Base-by-base conservation (phyloP, 2,329 filamentous ascomycete genomes). In the Microdochium bolleyi region DNA sequence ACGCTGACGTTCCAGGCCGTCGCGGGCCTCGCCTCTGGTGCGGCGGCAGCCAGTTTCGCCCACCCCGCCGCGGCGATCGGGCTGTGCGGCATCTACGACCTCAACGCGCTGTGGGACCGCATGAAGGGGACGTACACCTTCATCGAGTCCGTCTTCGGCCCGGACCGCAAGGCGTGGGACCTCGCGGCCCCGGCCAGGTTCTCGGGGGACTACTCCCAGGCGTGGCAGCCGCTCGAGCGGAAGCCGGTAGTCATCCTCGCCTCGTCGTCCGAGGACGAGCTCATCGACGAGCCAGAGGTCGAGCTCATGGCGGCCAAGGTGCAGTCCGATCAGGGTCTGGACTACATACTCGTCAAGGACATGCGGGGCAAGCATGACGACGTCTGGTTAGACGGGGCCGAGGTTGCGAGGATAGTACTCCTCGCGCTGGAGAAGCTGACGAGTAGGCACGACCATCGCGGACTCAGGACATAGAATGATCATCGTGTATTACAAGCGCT, bases 31-130 rank as follows among this genome's bases (percentile, higher is more conserved):
- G 19, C 21, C 13, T 5, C 27, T 24, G 24, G 3, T 19, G 24
- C 8, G 2, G 8, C 10, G 2, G 27, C 38, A 25, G 22, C 24
- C 9, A 30, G 9, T 2, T 49, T 54, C 52, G 34, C 51, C 30
- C 34, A 57, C 51, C 82, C 82, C 0, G 61, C 69, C 2, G 79
- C 76, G 3, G 67, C 88, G n/a, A 63, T 88, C 3, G 78, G 83
- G 32, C 67, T 87, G 21, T 79, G 79, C 52, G 86, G 87, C 1
- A 80, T 90, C 22, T 89, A 88, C 65, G 80, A 87, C 61, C 66
- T 90, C 10, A 72, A 73, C 8, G 74, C 74, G 0, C 66, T 89
- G 21, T 69, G 75, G 24, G 65, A 71, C 49, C 71, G 75, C 8
- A 71, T 77, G 34, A 64, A 62, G 19, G 71, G 69, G 5, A 64